Conservation (phyloP, 768 basidiomycete genomes). For the Hydnomerulius pinastri region DNA sequence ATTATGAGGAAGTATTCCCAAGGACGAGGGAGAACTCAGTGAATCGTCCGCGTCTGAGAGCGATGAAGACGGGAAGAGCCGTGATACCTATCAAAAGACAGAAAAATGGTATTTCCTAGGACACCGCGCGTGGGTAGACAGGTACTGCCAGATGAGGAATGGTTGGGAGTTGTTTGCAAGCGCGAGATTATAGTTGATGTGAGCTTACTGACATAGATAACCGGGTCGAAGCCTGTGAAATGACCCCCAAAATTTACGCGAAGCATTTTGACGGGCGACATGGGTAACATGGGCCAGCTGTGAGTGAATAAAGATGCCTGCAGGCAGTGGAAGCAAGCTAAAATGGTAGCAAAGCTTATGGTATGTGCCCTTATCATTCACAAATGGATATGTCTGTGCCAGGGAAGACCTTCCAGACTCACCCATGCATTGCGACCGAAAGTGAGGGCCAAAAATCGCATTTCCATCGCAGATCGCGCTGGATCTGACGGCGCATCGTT, state of each 20-base stretch:
- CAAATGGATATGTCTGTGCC: conserved; percentile 13
- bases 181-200: neutral
- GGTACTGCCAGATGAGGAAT: conserved; percentile 8
- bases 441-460: conserved; percentile 6
- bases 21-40: neutral
- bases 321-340: conserved; percentile 22
- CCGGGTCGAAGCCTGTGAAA: conserved; percentile 7
- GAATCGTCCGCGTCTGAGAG: conserved; percentile 1
- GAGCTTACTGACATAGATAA: conserved; percentile 4
- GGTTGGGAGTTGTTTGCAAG: neutral
- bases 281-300: conserved; percentile 8
- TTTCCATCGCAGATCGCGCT: conserved; percentile 12
- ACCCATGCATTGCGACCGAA: conserved; percentile 13
- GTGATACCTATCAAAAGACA: neutral
- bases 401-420: conserved; percentile 9
- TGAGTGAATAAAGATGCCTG: conserved; percentile 18
- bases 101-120: conserved; percentile 24
- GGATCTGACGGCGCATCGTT: conserved; percentile 13
- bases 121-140: conserved; percentile 29
- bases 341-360: conserved; percentile 15
- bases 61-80: neutral
- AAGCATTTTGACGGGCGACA: conserved; percentile 22
- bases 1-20: neutral
- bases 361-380: conserved; percentile 14
- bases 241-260: conserved; percentile 34